Conservation (phyloP, 1,284 basidiomycete genomes). For the Trichosporon coremiiforme region DNA sequence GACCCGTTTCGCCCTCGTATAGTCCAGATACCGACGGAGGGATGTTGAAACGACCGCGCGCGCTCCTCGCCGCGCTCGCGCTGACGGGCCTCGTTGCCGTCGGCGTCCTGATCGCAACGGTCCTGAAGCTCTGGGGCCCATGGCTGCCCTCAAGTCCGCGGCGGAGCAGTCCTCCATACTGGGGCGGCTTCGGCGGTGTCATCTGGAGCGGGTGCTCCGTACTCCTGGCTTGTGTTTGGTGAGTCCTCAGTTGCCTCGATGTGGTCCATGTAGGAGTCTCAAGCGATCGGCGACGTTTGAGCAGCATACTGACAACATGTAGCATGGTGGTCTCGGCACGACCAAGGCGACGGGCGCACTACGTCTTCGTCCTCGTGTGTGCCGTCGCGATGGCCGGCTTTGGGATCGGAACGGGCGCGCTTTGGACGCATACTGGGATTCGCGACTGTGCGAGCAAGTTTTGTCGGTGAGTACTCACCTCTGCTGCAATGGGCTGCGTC, state of each 20-base stretch:
- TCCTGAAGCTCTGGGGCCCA: slow-evolving; percentile 14
- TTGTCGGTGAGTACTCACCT: neutral
- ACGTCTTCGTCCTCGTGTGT: neutral
- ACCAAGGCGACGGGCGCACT: neutral
- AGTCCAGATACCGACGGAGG: neutral
- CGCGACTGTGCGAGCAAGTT: neutral
- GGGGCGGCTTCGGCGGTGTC: slow-evolving; percentile 12
- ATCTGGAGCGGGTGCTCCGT: slow-evolving; percentile 6
- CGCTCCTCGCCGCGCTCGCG: slow-evolving; percentile 9
- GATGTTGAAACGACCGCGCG: slow-evolving; percentile 10
- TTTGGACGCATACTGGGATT: neutral
- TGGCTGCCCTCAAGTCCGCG: neutral
- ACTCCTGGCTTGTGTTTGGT: slow-evolving; percentile 2
- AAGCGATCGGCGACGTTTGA: too few species aligned
- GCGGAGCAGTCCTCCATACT: neutral
- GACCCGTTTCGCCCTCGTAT: too few species aligned
- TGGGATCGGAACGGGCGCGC: neutral
- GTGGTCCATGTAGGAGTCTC: too few species aligned
- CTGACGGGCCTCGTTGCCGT: neutral
- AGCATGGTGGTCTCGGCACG: neutral
- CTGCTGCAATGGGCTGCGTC: neutral
- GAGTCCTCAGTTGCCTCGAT: neutral
- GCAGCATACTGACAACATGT: neutral
- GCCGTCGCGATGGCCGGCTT: slow-evolving; percentile 4
- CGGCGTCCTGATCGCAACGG: slow-evolving; percentile 7